Evolutionary conservation across 768 basidiomycete genomes (phyloP).

Genomic region (Rhizopogon salebrosus): DNA sequence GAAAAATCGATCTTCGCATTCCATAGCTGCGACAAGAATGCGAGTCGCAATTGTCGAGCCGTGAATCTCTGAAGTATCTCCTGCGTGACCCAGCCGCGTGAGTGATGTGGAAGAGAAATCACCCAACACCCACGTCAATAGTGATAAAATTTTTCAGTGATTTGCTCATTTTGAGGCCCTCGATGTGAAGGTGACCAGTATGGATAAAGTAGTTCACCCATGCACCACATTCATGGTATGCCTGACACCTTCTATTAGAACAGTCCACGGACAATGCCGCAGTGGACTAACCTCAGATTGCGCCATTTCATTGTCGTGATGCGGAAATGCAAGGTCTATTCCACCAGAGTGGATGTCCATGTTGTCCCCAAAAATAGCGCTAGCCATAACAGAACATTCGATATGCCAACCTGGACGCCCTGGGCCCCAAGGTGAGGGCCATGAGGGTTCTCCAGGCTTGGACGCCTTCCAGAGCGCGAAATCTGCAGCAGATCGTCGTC

Average conservation of each 20-base stretch:
- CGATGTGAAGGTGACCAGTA: conserved; percentile 97
- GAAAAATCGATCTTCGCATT: conserved; percentile 93
- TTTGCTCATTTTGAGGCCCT: conserved; percentile 99
- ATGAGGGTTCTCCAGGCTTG: conserved; percentile 93
- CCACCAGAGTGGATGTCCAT: conserved; percentile 99
- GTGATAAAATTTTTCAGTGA: conserved; percentile 99
- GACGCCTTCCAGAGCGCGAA: conserved; percentile 98
- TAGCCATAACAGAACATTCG: conserved; percentile 98
- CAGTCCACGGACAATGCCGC: background rate
- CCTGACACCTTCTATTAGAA: conserved; percentile 42
- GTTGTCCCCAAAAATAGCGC: conserved; percentile 78
- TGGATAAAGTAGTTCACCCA: conserved; percentile 99
- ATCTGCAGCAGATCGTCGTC: conserved; percentile 80
- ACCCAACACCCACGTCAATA: conserved; percentile 62
- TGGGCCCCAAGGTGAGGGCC: conserved; percentile 93
- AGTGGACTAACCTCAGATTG: conserved; percentile 75
- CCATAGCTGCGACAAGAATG: conserved; percentile 90
- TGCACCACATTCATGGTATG: conserved; percentile 83
- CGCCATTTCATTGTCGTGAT: conserved; percentile 98
- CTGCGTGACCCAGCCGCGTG: conserved; percentile 33
- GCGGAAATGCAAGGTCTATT: conserved; percentile 95
- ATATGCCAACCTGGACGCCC: conserved; percentile 99
- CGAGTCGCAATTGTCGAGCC: conserved; percentile 84
- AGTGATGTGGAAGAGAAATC: conserved; percentile 1
- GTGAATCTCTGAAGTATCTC: conserved; percentile 82